These are phyloP conservation scores for Hyaloperonospora brassicae DNA, from an alignment of 352 stramenopile genomes.

Conservation along the genomic window DNA sequence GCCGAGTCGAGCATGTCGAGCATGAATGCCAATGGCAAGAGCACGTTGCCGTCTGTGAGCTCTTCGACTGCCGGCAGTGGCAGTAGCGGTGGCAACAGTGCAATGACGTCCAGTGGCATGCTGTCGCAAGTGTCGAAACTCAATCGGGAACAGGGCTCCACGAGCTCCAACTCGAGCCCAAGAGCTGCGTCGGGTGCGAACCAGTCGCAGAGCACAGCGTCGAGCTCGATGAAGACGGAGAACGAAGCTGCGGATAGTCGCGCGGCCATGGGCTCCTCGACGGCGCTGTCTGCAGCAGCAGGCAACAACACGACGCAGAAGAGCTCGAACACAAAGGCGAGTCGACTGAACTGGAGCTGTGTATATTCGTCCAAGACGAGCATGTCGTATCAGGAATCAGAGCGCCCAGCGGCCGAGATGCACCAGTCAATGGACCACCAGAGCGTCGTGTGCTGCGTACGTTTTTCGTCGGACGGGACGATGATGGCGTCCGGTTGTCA, in stretches of 20 bases:
- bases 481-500: conserved; percentile 84
- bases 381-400: conserved; percentile 64
- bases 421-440: conserved; percentile 86
- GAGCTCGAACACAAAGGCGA: conserved; percentile 71
- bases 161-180: conserved; percentile 51
- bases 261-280: conserved; percentile 11
- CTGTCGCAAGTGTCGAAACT: conserved; percentile 51
- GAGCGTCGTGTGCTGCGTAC: conserved; percentile 82
- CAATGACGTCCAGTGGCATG: conserved; percentile 23
- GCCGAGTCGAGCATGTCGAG: conserved; percentile 50
- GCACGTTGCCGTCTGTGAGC: conserved; percentile 37
- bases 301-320: conserved; percentile 60
- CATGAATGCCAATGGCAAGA: conserved; percentile 60
- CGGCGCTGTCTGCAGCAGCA: conserved; percentile 24
- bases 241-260: conserved; percentile 20
- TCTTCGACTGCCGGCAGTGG: not conserved
- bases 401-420: conserved; percentile 77
- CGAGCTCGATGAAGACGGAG: conserved; percentile 31
- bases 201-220: conserved; percentile 26
- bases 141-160: conserved; percentile 40
- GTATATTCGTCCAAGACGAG: conserved; percentile 69
- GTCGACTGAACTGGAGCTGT: conserved; percentile 80
- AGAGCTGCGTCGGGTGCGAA: conserved; percentile 18
- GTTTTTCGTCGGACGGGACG: conserved; percentile 74
- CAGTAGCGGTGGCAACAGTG: conserved; percentile 9